Base-by-base conservation (phyloP, 805 yeast species). In the Cyberlindnera mrakii region DNA sequence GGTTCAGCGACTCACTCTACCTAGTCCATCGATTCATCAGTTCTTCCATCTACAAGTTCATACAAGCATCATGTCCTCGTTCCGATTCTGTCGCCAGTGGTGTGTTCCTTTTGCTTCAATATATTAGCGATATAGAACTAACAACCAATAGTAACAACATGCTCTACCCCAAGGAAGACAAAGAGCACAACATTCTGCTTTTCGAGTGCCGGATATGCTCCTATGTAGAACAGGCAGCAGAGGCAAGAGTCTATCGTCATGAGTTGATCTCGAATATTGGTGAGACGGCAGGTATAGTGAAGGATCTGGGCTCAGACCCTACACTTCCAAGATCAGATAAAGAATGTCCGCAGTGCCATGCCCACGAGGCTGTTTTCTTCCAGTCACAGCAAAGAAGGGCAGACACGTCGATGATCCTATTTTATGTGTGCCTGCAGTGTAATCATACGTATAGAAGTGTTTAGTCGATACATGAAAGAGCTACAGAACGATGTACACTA, bases 91-190 rank as follows among this genome's bases (percentile, higher is more conserved):
- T 66, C 82, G 93, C 57, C 95, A 91, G 62, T 91, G 82, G 72
- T 66, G 48, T 43, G 73, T 59, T 23, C 5, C 29, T 17, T 16
- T n/a, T 9, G 15, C 17, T 25, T 13, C n/a, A n/a, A n/a, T n/a
- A 10, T 11, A 36, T 13, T 6, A 13, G 16, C 25, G 15, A 29
- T 27, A 16, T 7, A 17, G 10, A 20, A 37, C 44, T 41, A 45
- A 41, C 45, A 33, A 20, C 6, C 27, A 14, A 13, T 37, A 60
- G 95, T 77, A 93, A 93, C 75, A 93, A 93, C 63, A 93, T 93
- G 99, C 76, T 93, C 67, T 93, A 93, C 64, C 99, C 99, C 17
- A 80, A 87, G 53, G 99, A 93, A 70, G 98, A 93, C 62, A 86
- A 84, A 59, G 87, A 82, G 45, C 72, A 77, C 51, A 65, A 58